phyloP scores from a whole-genome alignment of 768 basidiomycete genomes.

The Tylopilus plumbeoviolaceoides region DNA sequence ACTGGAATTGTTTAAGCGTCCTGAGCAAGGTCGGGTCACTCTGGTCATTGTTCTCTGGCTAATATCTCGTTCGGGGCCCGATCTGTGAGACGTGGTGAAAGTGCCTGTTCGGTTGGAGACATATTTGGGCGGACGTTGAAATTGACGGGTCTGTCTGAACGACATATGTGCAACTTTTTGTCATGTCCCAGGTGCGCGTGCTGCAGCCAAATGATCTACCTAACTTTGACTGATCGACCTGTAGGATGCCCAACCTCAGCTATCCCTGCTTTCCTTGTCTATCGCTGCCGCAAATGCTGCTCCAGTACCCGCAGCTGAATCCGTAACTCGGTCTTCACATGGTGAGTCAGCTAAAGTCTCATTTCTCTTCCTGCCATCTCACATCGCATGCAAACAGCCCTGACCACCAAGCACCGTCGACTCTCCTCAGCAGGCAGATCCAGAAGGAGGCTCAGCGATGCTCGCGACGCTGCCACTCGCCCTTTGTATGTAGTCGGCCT shows the following conservation, averaged over 20 bases:
- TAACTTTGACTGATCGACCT: not conserved
- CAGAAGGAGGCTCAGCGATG: conserved; percentile 72
- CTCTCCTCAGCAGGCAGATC: conserved; percentile 68
- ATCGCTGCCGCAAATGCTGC: conserved; percentile 50
- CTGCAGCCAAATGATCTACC: not conserved
- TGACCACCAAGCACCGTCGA: conserved; percentile 54
- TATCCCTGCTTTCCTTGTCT: conserved; percentile 66
- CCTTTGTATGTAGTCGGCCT: conserved; percentile 55
- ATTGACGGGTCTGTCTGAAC: not conserved
- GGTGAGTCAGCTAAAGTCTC: conserved; percentile 8
- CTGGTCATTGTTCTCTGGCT: not conserved
- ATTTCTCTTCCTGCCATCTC: not conserved
- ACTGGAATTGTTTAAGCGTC: no score
- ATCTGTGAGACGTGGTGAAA: not conserved
- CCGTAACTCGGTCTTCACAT: conserved; percentile 12
- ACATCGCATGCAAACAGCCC: conserved; percentile 1
- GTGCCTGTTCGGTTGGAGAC: conserved; percentile 16
- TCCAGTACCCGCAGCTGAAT: conserved; percentile 39
- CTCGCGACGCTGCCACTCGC: conserved; percentile 69
- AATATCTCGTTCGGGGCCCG: not conserved
- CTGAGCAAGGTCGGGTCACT: not conserved
- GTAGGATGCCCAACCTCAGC: conserved; percentile 13
- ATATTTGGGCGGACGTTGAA: conserved; percentile 30
- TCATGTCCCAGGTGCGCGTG: conserved; percentile 23
- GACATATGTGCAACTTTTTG: conserved; percentile 7